Evolutionary conservation across 768 basidiomycete genomes (phyloP).

Genomic region (Chlorophyllum brunneum): DNA sequence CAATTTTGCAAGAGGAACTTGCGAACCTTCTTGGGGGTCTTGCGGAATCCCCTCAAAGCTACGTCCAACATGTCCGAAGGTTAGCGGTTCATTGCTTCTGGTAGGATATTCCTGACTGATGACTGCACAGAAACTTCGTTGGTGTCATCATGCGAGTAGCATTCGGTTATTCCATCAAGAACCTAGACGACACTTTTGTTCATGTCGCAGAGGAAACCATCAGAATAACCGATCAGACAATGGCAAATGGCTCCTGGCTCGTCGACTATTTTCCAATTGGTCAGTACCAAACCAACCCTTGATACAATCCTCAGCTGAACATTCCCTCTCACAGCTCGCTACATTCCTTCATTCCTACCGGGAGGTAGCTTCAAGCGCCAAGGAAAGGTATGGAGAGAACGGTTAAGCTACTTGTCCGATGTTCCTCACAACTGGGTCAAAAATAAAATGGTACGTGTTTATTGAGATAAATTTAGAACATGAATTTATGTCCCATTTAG

Average conservation of each 20-base stretch:
- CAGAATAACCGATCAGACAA: slow-evolving; percentile 37
- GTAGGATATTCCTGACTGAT: not conserved
- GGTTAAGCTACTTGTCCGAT: slow-evolving; percentile 31
- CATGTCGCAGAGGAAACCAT: slow-evolving; percentile 34
- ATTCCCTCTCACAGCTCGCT: slow-evolving; percentile 31
- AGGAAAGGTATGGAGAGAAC: slow-evolving; percentile 36
- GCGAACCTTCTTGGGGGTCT: slow-evolving; percentile 30
- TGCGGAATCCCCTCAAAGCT: slow-evolving; percentile 25
- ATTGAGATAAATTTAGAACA: not conserved
- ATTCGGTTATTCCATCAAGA: slow-evolving; percentile 37
- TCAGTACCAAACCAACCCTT: slow-evolving; percentile 17
- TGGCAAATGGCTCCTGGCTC: slow-evolving; percentile 38
- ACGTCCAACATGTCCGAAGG: slow-evolving; percentile 35
- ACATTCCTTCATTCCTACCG: slow-evolving; percentile 48
- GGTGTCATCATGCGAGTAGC: slow-evolving; percentile 39
- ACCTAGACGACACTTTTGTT: slow-evolving; percentile 33
- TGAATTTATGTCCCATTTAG: slow-evolving; percentile 17
- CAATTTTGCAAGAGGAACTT: slow-evolving; percentile 33
- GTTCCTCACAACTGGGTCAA: slow-evolving; percentile 44
- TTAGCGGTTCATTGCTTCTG: slow-evolving; percentile 12
- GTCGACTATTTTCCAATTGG: slow-evolving; percentile 40
- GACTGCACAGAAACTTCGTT: slow-evolving; percentile 30
- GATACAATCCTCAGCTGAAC: not conserved
- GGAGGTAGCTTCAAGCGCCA: slow-evolving; percentile 45
- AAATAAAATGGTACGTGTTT: slow-evolving; percentile 32